phyloP scores from a whole-genome alignment of 768 basidiomycete species.

The Flagelloscypha sp. region DNA sequence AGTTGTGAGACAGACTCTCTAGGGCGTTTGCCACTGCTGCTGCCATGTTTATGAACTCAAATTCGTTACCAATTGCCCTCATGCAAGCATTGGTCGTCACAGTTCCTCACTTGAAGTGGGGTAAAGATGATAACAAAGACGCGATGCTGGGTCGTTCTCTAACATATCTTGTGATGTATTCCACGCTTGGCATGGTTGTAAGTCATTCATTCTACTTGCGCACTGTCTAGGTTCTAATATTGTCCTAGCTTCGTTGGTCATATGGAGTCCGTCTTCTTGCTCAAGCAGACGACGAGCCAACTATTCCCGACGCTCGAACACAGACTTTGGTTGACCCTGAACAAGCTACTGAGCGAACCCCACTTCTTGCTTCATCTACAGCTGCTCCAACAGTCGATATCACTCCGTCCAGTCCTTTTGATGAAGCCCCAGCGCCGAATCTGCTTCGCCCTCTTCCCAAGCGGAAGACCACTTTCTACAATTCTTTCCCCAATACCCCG shows the following conservation, averaged over 20 bases:
- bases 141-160: slow-evolving; percentile 89
- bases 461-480: slow-evolving; percentile 42
- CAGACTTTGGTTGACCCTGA: not conserved
- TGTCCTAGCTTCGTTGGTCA: slow-evolving; percentile 76
- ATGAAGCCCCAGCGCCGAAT: not conserved
- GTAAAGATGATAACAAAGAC: slow-evolving; percentile 66
- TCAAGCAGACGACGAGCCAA: slow-evolving; percentile 46
- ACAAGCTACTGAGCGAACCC: not conserved
- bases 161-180: slow-evolving; percentile 86
- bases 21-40: slow-evolving; percentile 77
- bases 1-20: not conserved
- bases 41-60: slow-evolving; percentile 90
- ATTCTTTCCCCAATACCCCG: slow-evolving; percentile 59
- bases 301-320: slow-evolving; percentile 12
- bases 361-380: not conserved
- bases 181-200: slow-evolving; percentile 93
- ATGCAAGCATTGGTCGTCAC: slow-evolving; percentile 85
- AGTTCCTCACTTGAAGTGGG: slow-evolving; percentile 80
- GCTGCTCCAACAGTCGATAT: not conserved
- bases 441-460: slow-evolving; percentile 11
- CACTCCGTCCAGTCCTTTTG: slow-evolving; percentile 1
- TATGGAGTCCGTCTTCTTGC: slow-evolving; percentile 82
- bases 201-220: slow-evolving; percentile 20
- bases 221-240: not conserved
- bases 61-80: slow-evolving; percentile 89